Base-by-base conservation (phyloP, 306 rosid species). In the Cyclanthera cordifolia region DNA sequence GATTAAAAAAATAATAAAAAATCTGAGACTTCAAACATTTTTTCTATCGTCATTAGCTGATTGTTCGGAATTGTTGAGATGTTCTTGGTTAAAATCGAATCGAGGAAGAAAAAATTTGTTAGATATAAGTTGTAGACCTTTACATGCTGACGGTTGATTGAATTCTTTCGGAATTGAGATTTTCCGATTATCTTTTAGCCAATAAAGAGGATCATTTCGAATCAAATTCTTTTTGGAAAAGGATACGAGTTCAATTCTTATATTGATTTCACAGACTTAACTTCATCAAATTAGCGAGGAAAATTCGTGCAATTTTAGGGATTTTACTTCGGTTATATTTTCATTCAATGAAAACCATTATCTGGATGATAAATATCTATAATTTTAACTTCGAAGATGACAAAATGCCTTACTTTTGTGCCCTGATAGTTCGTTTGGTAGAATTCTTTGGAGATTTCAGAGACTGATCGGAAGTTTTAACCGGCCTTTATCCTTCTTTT, bases 11-110 rank as follows among this genome's bases (percentile, higher is more conserved):
- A 6, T 37, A 6, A 32, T 37, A 7, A 37, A 37, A 37, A 7
- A 28, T 16, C 65, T 14, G 28, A 4, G 32, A n/a, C 45, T 53
- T 21, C 41, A 19, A 56, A 27, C 43, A 37, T 7, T 27, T 34
- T 28, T 15, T 14, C 34, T n/a, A 66, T n/a, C 24, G 54, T 49
- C 20, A 32, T 51, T 30, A n/a, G 61, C 73, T 69, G 71, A 46
- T 15, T 45, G 14, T 66, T 28, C 71, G 55, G 54, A 46, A 46
- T 66, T 46, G 24, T 8, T 45, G 43, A 15, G 41, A 46, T 66
- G 39, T 66, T 66, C 55, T 66, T 14, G 71, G 53, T 47, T 24
- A 15, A 7, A 66, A 66, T 66, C 7, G 71, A 66, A 66, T 66
- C 71, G 54, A 7, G 71, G 34, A 46, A 43, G 70, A 14, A 5